Evolutionary conservation across 1,284 basidiomycete species (phyloP), one percentile per base, ranked within the genome.

Genomic region (Pseudozyma hubeiensis): DNA sequence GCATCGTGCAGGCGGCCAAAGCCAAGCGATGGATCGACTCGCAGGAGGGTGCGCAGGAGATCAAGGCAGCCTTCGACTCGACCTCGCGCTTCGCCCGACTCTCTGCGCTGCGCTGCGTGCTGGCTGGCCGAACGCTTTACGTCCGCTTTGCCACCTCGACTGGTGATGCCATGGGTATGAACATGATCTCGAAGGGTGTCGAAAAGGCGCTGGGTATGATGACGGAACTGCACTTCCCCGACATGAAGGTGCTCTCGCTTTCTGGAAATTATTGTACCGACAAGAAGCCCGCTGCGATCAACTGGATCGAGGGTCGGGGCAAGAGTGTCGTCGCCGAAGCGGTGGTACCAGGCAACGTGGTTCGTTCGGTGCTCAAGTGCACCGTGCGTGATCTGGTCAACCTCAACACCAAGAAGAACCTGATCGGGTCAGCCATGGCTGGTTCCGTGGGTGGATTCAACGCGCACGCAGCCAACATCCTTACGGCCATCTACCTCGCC

Each of bases 81-180:
- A 99, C 97, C 14, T 84, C 82, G 43, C 74, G 82, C 14, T 84
- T 83, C 51, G 82, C 82, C 2, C 73, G 82, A 2, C 67, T 84
- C 34, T 77, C 82, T 7, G 75, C 76, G 50, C 64, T 84, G 61
- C 80, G 79, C 37, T 81, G 72, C 53, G 82, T 82, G 29, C 58
- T 84, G 37, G 82, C 82, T 3, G 82, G 82, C 10, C 76, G 82
- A 50, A 97, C 94, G 40, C 87, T 99, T 41, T 99, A 91, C 85
- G 91, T 98, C n/a, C 90, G 97, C 50, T 98, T 99, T 82, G 92
- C 92, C 49, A 98, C 94, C 1, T 63, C 91, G 88, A 99, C 97
- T 0, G 97, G 97, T 59, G 97, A 99, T 83, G 97, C 96, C 33
- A 99, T 99, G 96, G 96, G 96, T 35, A 99, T 99, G 97, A 99